Percentiles rank a stretch among this genome's conserved stretches.
phyloP scores from a whole-genome alignment of 2,329 filamentous ascomycete genomes.

The Aspergillus udagawae region DNA sequence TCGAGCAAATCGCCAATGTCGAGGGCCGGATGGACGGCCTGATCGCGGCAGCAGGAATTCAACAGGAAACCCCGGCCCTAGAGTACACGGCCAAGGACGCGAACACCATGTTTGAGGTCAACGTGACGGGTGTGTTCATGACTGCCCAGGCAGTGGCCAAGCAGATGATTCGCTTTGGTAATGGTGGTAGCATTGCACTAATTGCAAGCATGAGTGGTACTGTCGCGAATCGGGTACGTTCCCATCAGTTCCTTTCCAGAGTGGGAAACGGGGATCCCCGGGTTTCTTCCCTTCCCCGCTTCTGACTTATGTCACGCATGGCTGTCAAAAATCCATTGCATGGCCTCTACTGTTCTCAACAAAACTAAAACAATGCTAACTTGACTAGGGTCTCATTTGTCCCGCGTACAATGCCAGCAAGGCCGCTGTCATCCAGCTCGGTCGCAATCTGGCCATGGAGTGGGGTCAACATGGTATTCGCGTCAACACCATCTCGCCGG shows the following conservation, averaged over 20 bases:
- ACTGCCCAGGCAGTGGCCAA: conserved; percentile 60
- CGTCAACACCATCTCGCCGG: conserved; percentile 47
- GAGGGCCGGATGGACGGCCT: conserved; percentile 75
- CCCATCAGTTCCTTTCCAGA: conserved; percentile 1
- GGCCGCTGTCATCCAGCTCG: conserved; percentile 46
- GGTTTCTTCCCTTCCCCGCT: not conserved
- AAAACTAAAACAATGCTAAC: not conserved
- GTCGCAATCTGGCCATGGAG: conserved; percentile 46
- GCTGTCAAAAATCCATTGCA: not conserved
- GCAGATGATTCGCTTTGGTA: conserved; percentile 59
- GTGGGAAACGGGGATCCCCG: not conserved
- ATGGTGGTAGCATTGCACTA: conserved; percentile 58
- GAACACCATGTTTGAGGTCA: conserved; percentile 60
- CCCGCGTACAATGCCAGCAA: conserved; percentile 49
- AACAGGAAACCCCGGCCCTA: conserved; percentile 78
- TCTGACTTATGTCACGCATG: not conserved
- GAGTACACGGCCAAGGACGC: conserved; percentile 66
- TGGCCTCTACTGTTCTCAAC: not conserved
- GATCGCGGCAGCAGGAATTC: conserved; percentile 66
- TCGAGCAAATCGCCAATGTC: conserved; percentile 64
- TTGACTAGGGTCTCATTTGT: conserved; percentile 42
- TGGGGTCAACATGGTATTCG: conserved; percentile 48
- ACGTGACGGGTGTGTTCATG: conserved; percentile 61
- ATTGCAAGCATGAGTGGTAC: conserved; percentile 62
- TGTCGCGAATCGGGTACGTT: conserved; percentile 48